These are phyloP conservation scores for Astrothelium subdiscretum DNA, from an alignment of 495 filamentous ascomycete species.

Conservation along the genomic window DNA sequence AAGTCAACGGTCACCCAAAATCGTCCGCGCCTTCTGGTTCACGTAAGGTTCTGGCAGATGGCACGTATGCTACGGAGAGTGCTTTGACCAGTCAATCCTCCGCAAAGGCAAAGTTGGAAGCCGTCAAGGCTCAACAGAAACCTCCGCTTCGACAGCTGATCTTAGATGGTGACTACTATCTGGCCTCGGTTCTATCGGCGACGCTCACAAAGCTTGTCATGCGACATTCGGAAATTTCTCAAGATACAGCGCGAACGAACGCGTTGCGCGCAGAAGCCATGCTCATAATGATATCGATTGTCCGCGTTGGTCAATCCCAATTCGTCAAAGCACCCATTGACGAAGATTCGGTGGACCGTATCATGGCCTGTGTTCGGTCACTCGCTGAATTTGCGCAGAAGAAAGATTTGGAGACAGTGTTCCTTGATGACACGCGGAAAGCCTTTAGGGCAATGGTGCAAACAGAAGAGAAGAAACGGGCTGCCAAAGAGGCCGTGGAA, in stretches of 20 bases:
- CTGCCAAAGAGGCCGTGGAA: constrained; percentile 77
- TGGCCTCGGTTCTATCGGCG: constrained; percentile 87
- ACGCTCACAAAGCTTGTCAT: constrained; percentile 97
- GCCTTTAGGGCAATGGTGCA: constrained; percentile 98
- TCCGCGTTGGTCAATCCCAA: constrained; percentile 92
- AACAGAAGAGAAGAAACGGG: constrained; percentile 93
- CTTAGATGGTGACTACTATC: constrained; percentile 92
- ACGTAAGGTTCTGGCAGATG: constrained; percentile 85
- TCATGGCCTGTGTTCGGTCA: constrained; percentile 92
- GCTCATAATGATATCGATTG: constrained; percentile 98
- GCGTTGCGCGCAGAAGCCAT: constrained; percentile 93
- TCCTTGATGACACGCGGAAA: constrained; percentile 90
- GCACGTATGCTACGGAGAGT: constrained; percentile 93
- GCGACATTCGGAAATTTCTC: constrained; percentile 90
- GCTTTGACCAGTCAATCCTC: constrained; percentile 88
- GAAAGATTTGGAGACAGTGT: constrained; percentile 82
- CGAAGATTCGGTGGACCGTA: constrained; percentile 92
- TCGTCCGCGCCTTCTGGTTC: constrained; percentile 70
- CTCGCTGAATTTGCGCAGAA: constrained; percentile 81
- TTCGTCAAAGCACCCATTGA: constrained; percentile 97
- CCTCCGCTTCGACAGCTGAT: constrained; percentile 92
- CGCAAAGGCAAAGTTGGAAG: constrained; percentile 81
- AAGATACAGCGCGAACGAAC: constrained; percentile 79
- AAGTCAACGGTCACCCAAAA: constrained; percentile 73
- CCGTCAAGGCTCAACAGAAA: constrained; percentile 93